Base-by-base conservation (phyloP, 2,329 filamentous ascomycete species). In the Pseudomassariella vexata region DNA sequence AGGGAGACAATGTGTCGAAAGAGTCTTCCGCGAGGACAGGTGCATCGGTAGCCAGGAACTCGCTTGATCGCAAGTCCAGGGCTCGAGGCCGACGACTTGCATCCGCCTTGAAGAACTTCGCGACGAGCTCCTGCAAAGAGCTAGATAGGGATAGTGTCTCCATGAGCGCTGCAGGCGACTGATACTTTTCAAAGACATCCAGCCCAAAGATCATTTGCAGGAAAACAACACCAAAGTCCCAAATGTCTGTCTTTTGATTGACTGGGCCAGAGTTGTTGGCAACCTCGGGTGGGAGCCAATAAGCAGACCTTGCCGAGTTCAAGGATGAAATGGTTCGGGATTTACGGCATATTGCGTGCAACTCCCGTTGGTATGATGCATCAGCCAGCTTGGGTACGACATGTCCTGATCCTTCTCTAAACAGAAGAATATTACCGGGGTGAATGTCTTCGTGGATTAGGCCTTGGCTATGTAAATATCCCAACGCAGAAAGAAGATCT, bases 131-230 rank as follows among this genome's bases (percentile, higher is more conserved):
- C 39, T 84, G 76, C 21, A 95, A 63, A 5, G 87, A 70, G 27
- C 78, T 72, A 0, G 88, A 92, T 7, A 95, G 65, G 7, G 75
- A 71, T 20, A 89, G 61, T 1, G 78, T 77, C 9, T 82, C 78
- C 52, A 86, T 79, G 31, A 95, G 60, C 24, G 78, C 76, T 35
- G 73, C 76, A 2, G 90, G 89, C 1, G 87, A 94, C 11, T 80
- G 79, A 55, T 92, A 90, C 37, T 80, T 83, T 37, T 82, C 71
- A 12, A 83, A 68, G 6, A 87, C 75, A 43, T 87, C 78, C 20
- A 87, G 68, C 3, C 92, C 92, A 54, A 95, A 90, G 4, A 92
- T 74, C 87, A 96, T 95, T 55, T 98, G 90, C 23, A 95, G 59
- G 46, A 95, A 85, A 5, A 95, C 75, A 19, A 95, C 77, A 5